Evolutionary conservation across 805 yeast genomes (phyloP), one percentile per base, ranked within the genome.

Genomic region (Saturnispora diversa): DNA sequence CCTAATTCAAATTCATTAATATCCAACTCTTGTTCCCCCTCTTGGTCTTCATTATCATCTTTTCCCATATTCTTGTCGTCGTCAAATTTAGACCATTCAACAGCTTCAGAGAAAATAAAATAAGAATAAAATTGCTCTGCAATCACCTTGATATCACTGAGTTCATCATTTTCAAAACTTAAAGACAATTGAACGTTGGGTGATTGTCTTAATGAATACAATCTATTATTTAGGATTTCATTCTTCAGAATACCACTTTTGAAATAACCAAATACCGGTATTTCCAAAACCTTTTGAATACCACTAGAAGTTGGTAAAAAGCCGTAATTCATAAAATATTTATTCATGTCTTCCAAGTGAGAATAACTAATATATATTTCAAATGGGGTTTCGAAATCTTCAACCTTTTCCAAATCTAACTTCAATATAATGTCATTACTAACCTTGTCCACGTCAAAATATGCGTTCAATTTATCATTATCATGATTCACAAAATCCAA

Each of bases 401-500:
- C 13, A 10, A 43, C 5, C 17, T 29, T 42, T 6, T 45, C 46
- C 13, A 39, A 17, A 17, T 59, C 61, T 8, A 61, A 46, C 10
- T 58, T 55, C 34, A 77, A 56, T 0, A 75, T 23, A 4, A 75
- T 58, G 37, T 74, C 79, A 4, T 60, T 51, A 4, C 59, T 66
- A 0, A 35, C 24, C 6, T 66, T 56, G 54, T 75, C 81, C n/a
- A 74, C 63, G 50, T 77, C 90, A 57, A 79, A 81, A 48, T 63
- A 68, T 0, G 82, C 73, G 55, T 77, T 78, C 34, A 63, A 60
- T 21, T 49, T 29, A 16, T 54, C 56, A 42, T 63, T 64, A 31
- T 62, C 59, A 53, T 81, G 90, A 53, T 81, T 81, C 5, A 72
- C 82, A 64, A 74, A 81, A 55, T 81, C 90, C 23, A 81, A 50